Evolutionary conservation across 2,329 filamentous ascomycete species (phyloP), one percentile per base, ranked within the genome.

Genomic region (Colletotrichum tanaceti): DNA sequence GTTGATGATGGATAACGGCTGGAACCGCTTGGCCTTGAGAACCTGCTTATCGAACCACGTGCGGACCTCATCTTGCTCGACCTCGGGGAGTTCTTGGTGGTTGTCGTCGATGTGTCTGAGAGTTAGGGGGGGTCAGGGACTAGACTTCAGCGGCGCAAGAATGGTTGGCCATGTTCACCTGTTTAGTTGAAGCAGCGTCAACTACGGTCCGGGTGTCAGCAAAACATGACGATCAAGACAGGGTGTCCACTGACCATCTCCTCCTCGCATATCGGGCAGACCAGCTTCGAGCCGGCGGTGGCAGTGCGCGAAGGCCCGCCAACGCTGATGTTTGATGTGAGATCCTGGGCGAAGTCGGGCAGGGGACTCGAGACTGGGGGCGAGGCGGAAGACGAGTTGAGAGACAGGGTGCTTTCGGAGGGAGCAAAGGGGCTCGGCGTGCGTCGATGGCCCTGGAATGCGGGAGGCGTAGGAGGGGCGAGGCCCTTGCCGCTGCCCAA

Each of bases 251-350:
- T 72, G 82, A 96, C 94, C 96, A 99, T 99, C 80, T 98, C 94
- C 81, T 98, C 97, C 74, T 90, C 94, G 80, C 96, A 99, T 77
- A 99, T 99, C n/a, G 96, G 96, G 79, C 96, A 99, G 63, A 95
- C 89, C 68, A 99, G 89, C 78, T 87, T 87, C 72, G 88, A 88
- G 73, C 86, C 88, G 63, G 88, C 82, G 60, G 88, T 86, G 57
- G 82, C 84, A 71, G 86, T 85, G 70, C 83, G 85, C 60, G 86
- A 84, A 20, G 85, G 82, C 11, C 81, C 80, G 24, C 81, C 85
- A 22, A 96, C 81, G 63, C 91, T 94, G 74, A 98, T 91, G 75
- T 92, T 91, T 63, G 93, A 93, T 44, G 89, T 88, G 61, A 98
- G 87, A 76, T 97, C 94, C 76, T 95, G 93, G 14, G 87, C 83